Conservation (phyloP, 2,329 filamentous ascomycete species). For the Neocucurbitaria cava region DNA sequence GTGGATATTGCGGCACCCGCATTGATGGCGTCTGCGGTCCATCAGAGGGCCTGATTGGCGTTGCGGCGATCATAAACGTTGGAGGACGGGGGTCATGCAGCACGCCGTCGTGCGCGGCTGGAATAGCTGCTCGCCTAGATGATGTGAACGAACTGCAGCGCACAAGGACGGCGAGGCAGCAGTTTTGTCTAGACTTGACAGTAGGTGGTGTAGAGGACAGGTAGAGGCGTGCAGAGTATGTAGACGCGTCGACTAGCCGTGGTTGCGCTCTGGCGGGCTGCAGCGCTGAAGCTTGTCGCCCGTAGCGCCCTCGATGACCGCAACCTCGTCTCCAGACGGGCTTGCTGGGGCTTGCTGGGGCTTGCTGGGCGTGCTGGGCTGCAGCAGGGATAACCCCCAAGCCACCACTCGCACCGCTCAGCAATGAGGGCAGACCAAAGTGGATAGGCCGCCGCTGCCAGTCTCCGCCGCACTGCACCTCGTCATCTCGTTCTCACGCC, state of each 20-base stretch:
- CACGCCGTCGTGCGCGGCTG: conserved; percentile 21
- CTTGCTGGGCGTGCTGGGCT: conserved; percentile 1
- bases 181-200: too few relatives aligned
- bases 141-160: too few relatives aligned
- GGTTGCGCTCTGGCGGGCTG: conserved; percentile 1
- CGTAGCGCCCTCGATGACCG: conserved; percentile 14
- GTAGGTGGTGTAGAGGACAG: too few relatives aligned
- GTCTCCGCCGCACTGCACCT: conserved; percentile 28
- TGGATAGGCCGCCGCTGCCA: conserved; percentile 25
- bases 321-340: conserved; percentile 7
- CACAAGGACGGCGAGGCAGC: too few relatives aligned
- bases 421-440: conserved; percentile 25
- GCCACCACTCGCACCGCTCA: conserved; percentile 37
- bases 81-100: conserved; percentile 26
- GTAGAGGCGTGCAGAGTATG: neutral
- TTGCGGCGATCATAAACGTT: conserved; percentile 24
- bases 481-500: conserved; percentile 26
- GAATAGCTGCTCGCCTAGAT: too few relatives aligned
- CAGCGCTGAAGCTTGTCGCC: conserved; percentile 2
- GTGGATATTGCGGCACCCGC: conserved; percentile 34
- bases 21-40: conserved; percentile 22
- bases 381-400: conserved; percentile 35
- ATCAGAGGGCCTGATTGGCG: conserved; percentile 23
- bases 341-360: conserved; percentile 3
- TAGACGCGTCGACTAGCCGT: neutral